Conservation (phyloP, 306 rosid genomes). For the Corylus heterophylla region DNA sequence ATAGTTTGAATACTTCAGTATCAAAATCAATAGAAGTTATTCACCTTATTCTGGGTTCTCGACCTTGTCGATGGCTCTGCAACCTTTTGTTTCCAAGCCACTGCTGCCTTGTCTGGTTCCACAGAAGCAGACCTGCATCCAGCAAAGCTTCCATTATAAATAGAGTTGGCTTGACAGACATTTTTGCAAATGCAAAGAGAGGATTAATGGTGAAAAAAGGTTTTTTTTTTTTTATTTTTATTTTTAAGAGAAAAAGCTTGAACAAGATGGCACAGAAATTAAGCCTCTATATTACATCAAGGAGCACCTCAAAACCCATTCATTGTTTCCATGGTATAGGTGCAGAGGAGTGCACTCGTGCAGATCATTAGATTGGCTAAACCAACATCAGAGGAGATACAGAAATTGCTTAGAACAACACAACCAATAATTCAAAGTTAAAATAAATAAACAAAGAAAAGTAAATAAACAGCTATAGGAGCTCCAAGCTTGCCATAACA, state of each 20-base stretch:
- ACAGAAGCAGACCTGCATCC: constrained; percentile 71
- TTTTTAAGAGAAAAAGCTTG: constrained; percentile 5
- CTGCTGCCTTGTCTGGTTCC: constrained; percentile 74
- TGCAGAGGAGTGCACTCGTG: background rate
- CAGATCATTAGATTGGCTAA: background rate
- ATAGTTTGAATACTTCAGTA: background rate
- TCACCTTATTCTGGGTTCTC: constrained; percentile 73
- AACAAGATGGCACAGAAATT: background rate
- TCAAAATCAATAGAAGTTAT: background rate
- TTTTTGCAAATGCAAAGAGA: background rate
- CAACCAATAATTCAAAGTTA: background rate
- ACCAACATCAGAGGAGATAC: background rate
- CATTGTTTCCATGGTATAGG: background rate
- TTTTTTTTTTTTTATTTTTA: background rate
- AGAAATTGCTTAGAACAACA: background rate
- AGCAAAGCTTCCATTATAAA: constrained; percentile 11
- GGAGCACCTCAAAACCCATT: background rate
- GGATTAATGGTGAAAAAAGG: constrained; percentile 7
- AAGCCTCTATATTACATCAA: background rate
- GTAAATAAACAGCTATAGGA: background rate
- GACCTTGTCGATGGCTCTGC: constrained; percentile 33
- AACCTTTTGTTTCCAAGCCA: constrained; percentile 64
- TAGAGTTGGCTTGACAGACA: constrained; percentile 18
- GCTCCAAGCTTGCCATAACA: background rate
- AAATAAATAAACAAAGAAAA: background rate